Evolutionary conservation across 1,284 basidiomycete species (phyloP).

Genomic region (Omphalotus olearius): DNA sequence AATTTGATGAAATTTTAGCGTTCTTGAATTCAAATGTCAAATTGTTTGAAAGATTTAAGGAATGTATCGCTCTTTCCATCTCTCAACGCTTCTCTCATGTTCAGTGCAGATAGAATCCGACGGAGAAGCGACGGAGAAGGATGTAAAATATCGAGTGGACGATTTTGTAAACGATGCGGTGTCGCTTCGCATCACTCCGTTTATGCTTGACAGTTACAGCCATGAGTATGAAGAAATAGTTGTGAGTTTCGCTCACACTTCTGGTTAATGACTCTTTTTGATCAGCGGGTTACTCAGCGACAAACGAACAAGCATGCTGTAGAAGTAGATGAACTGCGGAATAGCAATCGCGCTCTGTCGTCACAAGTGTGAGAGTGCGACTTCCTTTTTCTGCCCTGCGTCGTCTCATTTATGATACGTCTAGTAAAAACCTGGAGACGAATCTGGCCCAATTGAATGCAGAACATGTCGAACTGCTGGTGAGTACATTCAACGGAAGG

Average conservation of each 20-base stretch:
- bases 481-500: conserved; percentile 26
- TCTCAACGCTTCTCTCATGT: background rate
- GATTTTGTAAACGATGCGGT: conserved; percentile 85
- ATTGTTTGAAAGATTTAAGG: conserved; percentile 82
- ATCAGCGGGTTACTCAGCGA: conserved; percentile 44
- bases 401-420: conserved; percentile 1
- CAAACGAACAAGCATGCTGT: conserved; percentile 71
- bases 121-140: conserved; percentile 26
- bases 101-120: conserved; percentile 24
- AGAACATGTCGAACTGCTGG: conserved; percentile 75
- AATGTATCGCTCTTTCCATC: conserved; percentile 22
- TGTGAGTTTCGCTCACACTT: conserved; percentile 25
- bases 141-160: conserved; percentile 60
- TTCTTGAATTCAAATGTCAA: conserved; percentile 65
- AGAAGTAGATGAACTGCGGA: conserved; percentile 79
- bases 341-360: conserved; percentile 72
- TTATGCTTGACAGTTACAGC: conserved; percentile 87
- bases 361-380: conserved; percentile 68
- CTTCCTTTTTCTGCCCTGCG: background rate
- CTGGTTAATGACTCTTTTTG: conserved; percentile 1
- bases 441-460: conserved; percentile 75
- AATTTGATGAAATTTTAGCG: conserved; percentile 84
- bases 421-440: conserved; percentile 74
- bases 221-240: conserved; percentile 79
- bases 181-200: conserved; percentile 80